Percentiles rank a stretch among this genome's conserved stretches.
phyloP scores from a whole-genome alignment of 176 grass and related monocot species.

The Aechmea fasciata region DNA sequence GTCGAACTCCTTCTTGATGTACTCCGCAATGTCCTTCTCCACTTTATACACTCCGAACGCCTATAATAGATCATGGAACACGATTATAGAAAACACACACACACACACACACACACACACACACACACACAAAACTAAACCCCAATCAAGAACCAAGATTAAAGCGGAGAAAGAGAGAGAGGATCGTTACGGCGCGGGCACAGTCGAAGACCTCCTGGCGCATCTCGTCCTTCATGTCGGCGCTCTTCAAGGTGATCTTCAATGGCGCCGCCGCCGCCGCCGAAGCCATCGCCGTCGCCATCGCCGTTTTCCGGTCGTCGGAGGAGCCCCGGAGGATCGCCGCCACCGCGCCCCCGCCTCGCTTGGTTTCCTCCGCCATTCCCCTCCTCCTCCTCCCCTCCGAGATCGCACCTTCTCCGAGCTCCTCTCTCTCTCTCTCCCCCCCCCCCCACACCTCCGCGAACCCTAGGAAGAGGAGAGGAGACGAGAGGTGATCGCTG shows the following conservation, averaged over 20 bases:
- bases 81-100: background rate
- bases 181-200: slow-evolving; percentile 55
- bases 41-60: slow-evolving; percentile 79
- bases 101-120: too few species aligned
- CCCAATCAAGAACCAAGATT: background rate
- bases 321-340: slow-evolving; percentile 28
- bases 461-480: too few species aligned
- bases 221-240: slow-evolving; percentile 99
- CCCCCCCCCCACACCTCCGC: background rate
- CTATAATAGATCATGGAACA: slow-evolving; percentile 7
- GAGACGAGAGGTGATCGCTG: background rate
- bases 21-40: slow-evolving; percentile 98
- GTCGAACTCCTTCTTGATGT: slow-evolving; percentile 99
- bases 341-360: slow-evolving; percentile 22
- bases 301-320: slow-evolving; percentile 45
- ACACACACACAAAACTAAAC: background rate
- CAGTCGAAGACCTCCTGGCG: slow-evolving; percentile 75
- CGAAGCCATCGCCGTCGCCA: slow-evolving; percentile 19
- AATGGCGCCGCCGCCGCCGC: slow-evolving; percentile 11
- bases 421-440: slow-evolving; percentile 1
- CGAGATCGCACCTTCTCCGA: background rate
- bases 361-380: slow-evolving; percentile 66
- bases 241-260: slow-evolving; percentile 96
- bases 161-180: background rate
- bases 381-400: background rate